Conservation (phyloP, 2,329 filamentous ascomycete species). For the Aspergillus clavatus region DNA sequence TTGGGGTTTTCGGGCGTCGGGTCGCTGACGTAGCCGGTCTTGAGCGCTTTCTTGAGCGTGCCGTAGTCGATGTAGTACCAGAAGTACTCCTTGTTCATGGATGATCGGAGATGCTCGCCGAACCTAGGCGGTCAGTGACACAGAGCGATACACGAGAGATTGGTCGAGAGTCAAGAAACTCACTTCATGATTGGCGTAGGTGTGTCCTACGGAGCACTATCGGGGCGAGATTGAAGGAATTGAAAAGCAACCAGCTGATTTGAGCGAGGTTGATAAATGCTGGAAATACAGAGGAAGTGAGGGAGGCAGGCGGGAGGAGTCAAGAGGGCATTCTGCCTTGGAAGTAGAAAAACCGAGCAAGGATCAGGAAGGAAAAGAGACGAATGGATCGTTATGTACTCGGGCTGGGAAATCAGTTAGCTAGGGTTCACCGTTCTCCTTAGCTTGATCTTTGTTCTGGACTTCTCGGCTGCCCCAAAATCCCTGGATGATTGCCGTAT, state of each 20-base stretch:
- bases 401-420: too few relatives aligned
- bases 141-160: constrained; percentile 5
- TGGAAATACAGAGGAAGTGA: neutral
- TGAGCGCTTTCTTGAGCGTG: constrained; percentile 80
- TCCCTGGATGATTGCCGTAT: neutral
- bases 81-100: constrained; percentile 92
- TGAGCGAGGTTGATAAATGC: too few relatives aligned
- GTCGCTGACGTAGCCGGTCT: constrained; percentile 59
- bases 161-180: constrained; percentile 1
- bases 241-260: too few relatives aligned
- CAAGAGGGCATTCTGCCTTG: neutral
- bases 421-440: too few relatives aligned
- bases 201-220: neutral
- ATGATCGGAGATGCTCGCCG: constrained; percentile 93
- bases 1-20: constrained; percentile 45
- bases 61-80: constrained; percentile 99
- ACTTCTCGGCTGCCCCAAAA: neutral
- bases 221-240: neutral
- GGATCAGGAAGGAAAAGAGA: neutral
- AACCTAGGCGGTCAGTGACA: constrained; percentile 55
- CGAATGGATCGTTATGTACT: too few relatives aligned
- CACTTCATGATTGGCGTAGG: constrained; percentile 18
- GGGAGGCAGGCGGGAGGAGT: neutral
- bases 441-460: too few relatives aligned
- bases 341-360: neutral